These are phyloP conservation scores for Rubia yunnanensis DNA, from an alignment of 257 asterid species.

Conservation along the genomic window DNA sequence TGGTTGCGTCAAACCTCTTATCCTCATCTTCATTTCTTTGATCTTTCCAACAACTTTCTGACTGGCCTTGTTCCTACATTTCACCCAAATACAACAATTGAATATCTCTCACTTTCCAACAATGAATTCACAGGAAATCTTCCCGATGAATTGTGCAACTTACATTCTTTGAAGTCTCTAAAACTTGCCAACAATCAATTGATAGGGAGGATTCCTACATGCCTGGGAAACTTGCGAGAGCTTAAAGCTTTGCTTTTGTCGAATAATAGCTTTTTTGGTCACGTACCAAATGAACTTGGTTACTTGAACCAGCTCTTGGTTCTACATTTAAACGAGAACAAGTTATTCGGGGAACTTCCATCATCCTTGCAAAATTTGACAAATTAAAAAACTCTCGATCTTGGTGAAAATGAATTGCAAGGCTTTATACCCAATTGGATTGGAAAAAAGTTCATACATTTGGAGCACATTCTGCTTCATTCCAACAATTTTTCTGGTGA, in stretches of 20 bases:
- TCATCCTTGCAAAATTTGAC: background rate
- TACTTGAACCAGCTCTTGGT: slow-evolving; percentile 7
- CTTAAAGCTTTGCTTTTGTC: slow-evolving; percentile 4
- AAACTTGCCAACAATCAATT: background rate
- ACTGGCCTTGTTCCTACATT: background rate
- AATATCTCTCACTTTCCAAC: background rate
- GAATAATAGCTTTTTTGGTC: slow-evolving; percentile 11
- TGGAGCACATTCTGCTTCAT: slow-evolving; percentile 13
- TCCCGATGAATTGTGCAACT: background rate
- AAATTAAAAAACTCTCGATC: background rate
- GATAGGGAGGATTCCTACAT: slow-evolving; percentile 3
- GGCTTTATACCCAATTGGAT: slow-evolving; percentile 21
- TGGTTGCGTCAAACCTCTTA: background rate
- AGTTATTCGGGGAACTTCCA: background rate
- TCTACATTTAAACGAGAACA: slow-evolving; percentile 20
- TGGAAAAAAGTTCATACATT: background rate
- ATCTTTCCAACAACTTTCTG: background rate
- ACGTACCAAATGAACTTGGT: slow-evolving; percentile 17
- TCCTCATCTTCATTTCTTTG: background rate
- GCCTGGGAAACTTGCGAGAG: slow-evolving; percentile 10
- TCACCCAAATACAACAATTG: background rate
- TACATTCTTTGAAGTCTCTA: background rate
- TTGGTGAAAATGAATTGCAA: background rate
- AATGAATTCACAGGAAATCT: background rate
- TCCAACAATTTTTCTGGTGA: slow-evolving; percentile 15